These are phyloP conservation scores for Pythium rishiriense DNA, from an alignment of 352 stramenopile genomes.

Conservation along the genomic window DNA sequence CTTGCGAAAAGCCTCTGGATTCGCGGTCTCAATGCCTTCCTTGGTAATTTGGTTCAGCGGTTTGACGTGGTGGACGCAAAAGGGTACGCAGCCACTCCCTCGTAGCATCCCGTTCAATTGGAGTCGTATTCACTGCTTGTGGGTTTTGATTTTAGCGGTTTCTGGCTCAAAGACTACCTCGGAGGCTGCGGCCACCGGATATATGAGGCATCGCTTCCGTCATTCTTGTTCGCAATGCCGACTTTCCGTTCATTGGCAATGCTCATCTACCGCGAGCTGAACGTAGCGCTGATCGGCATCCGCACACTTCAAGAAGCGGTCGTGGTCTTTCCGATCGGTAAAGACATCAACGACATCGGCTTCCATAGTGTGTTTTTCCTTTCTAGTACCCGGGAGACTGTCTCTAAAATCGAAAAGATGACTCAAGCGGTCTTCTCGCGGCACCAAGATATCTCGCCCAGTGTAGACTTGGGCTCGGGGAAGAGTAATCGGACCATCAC, in stretches of 20 bases:
- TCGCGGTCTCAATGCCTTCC: slow-evolving; percentile 64
- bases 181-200: slow-evolving; percentile 56
- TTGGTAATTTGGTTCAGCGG: slow-evolving; percentile 73
- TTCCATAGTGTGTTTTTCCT: slow-evolving; percentile 73
- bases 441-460: slow-evolving; percentile 53
- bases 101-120: neutral
- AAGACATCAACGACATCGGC: slow-evolving; percentile 40
- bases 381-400: slow-evolving; percentile 43
- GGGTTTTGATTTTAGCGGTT: slow-evolving; percentile 32
- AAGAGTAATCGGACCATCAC: slow-evolving; percentile 44
- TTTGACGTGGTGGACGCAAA: slow-evolving; percentile 43
- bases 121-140: too few species aligned
- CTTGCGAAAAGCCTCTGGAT: slow-evolving; percentile 79
- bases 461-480: slow-evolving; percentile 29
- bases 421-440: slow-evolving; percentile 41
- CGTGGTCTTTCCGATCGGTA: slow-evolving; percentile 51
- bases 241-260: slow-evolving; percentile 51
- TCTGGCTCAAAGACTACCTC: slow-evolving; percentile 71
- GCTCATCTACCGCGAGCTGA: slow-evolving; percentile 69
- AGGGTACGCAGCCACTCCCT: slow-evolving; percentile 33
- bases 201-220: slow-evolving; percentile 53
- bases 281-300: slow-evolving; percentile 52
- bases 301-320: slow-evolving; percentile 55
- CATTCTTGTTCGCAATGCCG: slow-evolving; percentile 51
- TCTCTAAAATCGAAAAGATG: slow-evolving; percentile 60